Conservation (phyloP, 1,139 yeast species). For the Magnusiomyces fungicola region DNA sequence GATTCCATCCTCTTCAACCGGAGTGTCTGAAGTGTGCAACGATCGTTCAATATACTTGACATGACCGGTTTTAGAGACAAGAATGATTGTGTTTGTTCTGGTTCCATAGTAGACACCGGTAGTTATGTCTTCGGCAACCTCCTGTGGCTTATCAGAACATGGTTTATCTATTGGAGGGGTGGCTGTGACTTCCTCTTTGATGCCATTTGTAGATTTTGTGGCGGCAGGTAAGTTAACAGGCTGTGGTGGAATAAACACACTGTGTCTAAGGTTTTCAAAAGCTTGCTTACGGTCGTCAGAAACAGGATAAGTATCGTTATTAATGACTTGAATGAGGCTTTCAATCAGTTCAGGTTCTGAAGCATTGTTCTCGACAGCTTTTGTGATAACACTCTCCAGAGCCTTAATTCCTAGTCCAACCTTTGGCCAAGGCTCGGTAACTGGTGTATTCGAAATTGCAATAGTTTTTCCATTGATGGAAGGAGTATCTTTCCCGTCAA, state of each 20-base stretch:
- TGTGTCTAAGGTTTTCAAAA: conserved; percentile 44
- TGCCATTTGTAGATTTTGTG: no score
- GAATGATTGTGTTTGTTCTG: conserved; percentile 74
- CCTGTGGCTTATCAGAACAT: no score
- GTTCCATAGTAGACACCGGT: conserved; percentile 70
- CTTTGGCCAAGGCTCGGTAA: conserved; percentile 65
- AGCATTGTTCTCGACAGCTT: conserved; percentile 26
- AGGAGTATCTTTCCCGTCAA: no score
- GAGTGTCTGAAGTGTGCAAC: conserved; percentile 33
- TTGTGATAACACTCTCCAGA: conserved; percentile 37
- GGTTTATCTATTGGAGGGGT: no score
- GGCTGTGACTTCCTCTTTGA: no score
- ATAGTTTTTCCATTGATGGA: conserved; percentile 32
- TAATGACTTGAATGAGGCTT: conserved; percentile 47
- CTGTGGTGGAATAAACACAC: conserved; percentile 69
- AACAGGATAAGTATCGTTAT: conserved; percentile 39
- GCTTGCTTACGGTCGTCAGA: conserved; percentile 17
- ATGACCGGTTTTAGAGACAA: conserved; percentile 46
- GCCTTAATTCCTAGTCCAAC: conserved; percentile 46
- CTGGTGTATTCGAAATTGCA: conserved; percentile 59
- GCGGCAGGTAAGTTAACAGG: conserved; percentile 16
- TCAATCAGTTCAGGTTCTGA: conserved; percentile 42
- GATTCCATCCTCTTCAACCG: conserved; percentile 8
- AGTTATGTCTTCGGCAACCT: neutral
- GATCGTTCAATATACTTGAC: conserved; percentile 42